phyloP scores from a whole-genome alignment of 2,329 filamentous ascomycete species.

The Gaeumannomyces tritici region DNA sequence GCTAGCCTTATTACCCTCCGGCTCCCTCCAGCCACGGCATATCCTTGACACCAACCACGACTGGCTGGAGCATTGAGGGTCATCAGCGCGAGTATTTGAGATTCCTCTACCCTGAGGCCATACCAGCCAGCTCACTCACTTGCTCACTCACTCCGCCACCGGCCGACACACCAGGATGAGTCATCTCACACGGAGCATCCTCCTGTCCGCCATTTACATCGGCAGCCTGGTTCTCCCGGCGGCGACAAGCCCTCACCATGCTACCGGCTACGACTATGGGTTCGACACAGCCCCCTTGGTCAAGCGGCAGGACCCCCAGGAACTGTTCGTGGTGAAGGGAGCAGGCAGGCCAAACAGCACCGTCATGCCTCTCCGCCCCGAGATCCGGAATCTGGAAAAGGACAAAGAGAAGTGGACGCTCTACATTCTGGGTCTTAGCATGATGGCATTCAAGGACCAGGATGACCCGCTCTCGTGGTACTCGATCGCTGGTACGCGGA shows the following conservation, averaged over 20 bases:
- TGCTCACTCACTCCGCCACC: neutral
- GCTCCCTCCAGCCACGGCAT: neutral
- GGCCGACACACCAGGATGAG: neutral
- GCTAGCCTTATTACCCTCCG: neutral
- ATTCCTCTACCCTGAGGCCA: neutral
- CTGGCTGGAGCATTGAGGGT: neutral
- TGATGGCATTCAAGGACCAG: constrained; percentile 61
- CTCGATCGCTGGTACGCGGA: constrained; percentile 57
- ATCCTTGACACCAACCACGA: neutral
- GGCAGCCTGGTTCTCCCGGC: neutral
- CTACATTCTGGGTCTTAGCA: constrained; percentile 64
- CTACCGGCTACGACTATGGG: constrained; percentile 40
- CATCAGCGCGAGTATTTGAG: neutral
- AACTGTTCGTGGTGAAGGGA: constrained; percentile 31
- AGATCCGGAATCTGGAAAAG: constrained; percentile 57
- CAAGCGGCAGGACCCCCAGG: constrained; percentile 25
- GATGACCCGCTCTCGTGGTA: constrained; percentile 61
- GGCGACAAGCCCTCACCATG: neutral
- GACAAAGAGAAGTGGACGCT: constrained; percentile 64
- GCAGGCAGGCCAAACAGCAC: constrained; percentile 22
- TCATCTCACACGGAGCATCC: neutral
- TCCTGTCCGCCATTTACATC: neutral
- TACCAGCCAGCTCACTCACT: too few relatives aligned
- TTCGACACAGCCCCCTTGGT: constrained; percentile 22
- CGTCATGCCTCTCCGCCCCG: constrained; percentile 41